phyloP scores from a whole-genome alignment of 257 asterid genomes.

The Solanum corneliomulleri region DNA sequence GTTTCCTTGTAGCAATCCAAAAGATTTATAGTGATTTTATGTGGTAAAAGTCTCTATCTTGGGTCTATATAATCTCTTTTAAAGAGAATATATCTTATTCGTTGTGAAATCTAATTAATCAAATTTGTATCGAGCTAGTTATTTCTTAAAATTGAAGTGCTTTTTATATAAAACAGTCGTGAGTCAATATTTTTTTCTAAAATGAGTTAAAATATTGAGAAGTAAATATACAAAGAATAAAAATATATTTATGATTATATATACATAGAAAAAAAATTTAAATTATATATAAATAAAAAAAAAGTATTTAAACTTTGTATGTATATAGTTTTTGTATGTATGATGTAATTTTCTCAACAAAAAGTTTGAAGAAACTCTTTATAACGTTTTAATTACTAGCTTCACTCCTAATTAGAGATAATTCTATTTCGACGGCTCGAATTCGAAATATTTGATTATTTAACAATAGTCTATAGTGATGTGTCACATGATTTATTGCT shows the following conservation, averaged over 20 bases:
- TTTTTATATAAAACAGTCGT: no score
- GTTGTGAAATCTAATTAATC: no score
- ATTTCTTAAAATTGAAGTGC: not conserved
- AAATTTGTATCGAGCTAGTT: not conserved
- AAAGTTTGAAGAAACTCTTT: not conserved
- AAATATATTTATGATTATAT: no score
- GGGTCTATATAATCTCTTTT: not conserved
- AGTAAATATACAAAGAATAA: not conserved
- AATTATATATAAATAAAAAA: no score
- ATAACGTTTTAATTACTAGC: not conserved
- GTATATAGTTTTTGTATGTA: not conserved
- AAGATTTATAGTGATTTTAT: not conserved
- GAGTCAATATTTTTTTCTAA: no score
- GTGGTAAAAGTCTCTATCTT: not conserved
- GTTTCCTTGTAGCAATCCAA: not conserved
- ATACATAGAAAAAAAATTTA: no score
- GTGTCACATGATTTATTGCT: not conserved
- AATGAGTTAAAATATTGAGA: not conserved
- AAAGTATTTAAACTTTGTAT: no score
- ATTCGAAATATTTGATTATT: not conserved
- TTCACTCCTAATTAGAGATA: accelerated
- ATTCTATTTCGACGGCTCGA: accelerated
- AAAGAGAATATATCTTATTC: accelerated
- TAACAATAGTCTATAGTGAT: not conserved
- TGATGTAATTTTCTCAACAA: not conserved